Evolutionary conservation across 2,329 filamentous ascomycete genomes (phyloP).

Genomic region (Aspergillus versicolor): DNA sequence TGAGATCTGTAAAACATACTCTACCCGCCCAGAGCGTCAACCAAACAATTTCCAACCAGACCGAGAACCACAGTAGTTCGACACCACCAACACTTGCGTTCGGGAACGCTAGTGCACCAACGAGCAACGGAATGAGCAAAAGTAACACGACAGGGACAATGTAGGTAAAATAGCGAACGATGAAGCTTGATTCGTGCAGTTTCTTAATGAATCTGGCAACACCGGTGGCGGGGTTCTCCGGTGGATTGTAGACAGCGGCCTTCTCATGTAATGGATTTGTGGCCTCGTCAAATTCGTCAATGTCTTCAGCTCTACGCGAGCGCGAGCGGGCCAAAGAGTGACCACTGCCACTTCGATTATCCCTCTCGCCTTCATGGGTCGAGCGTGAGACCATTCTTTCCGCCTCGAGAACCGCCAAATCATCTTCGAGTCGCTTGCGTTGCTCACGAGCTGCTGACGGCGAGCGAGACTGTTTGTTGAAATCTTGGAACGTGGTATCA

Average conservation of each 20-base stretch:
- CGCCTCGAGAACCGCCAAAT: slow-evolving; percentile 63
- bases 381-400: slow-evolving; percentile 58
- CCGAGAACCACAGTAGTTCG: slow-evolving; percentile 81
- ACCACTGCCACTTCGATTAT: slow-evolving; percentile 36
- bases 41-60: slow-evolving; percentile 95
- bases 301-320: slow-evolving; percentile 54
- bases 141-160: slow-evolving; percentile 64
- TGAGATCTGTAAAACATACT: slow-evolving; percentile 32
- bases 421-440: slow-evolving; percentile 62
- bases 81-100: slow-evolving; percentile 71
- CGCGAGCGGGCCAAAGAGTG: slow-evolving; percentile 53
- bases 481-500: slow-evolving; percentile 25
- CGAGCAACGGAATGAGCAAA: slow-evolving; percentile 65
- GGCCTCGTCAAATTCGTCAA: slow-evolving; percentile 66
- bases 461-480: slow-evolving; percentile 37
- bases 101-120: slow-evolving; percentile 62
- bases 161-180: slow-evolving; percentile 70
- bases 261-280: slow-evolving; percentile 70
- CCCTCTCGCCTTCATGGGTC: slow-evolving; percentile 31
- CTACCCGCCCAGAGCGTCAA: slow-evolving; percentile 79
- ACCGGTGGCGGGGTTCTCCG: slow-evolving; percentile 60
- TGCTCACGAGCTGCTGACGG: slow-evolving; percentile 60
- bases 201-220: slow-evolving; percentile 65
- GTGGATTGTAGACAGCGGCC: slow-evolving; percentile 63
- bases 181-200: slow-evolving; percentile 63